phyloP scores from a whole-genome alignment of 169 alveolate species.

The Eimeria zaria region DNA sequence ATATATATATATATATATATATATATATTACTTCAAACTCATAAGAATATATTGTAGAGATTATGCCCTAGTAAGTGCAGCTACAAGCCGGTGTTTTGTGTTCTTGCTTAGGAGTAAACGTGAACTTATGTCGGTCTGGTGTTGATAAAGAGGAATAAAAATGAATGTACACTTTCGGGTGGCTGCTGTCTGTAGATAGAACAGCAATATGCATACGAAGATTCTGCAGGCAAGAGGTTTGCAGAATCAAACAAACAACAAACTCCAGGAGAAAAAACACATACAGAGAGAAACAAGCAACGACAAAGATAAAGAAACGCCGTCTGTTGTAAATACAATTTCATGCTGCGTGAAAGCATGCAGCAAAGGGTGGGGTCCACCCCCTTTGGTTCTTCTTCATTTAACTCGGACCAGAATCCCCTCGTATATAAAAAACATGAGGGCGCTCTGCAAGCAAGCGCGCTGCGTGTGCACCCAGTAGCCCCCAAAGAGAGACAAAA shows the following conservation, averaged over 20 bases:
- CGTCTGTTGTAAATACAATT: neutral
- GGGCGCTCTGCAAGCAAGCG: slow-evolving; percentile 83
- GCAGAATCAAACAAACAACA: too few relatives aligned
- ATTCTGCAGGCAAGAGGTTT: too few relatives aligned
- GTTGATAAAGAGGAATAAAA: too few relatives aligned
- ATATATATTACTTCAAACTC: too few relatives aligned
- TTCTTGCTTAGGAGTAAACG: too few relatives aligned
- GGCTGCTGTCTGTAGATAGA: too few relatives aligned
- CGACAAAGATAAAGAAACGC: neutral
- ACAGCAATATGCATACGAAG: too few relatives aligned
- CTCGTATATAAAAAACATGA: slow-evolving; percentile 75
- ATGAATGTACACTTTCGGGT: too few relatives aligned
- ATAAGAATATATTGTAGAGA: neutral
- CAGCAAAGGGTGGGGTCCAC: neutral
- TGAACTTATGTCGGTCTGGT: too few relatives aligned
- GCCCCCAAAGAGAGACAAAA: slow-evolving; percentile 78
- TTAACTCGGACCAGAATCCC: neutral
- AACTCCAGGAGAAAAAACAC: neutral
- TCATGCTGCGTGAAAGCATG: neutral
- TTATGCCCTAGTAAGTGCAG: too few relatives aligned
- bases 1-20: too few relatives aligned
- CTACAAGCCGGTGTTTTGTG: too few relatives aligned
- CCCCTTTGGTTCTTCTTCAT: neutral
- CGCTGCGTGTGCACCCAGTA: slow-evolving; percentile 83
- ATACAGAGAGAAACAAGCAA: neutral